Conservation (phyloP, 129 eudicot genomes). For the Flaveria robusta region DNA sequence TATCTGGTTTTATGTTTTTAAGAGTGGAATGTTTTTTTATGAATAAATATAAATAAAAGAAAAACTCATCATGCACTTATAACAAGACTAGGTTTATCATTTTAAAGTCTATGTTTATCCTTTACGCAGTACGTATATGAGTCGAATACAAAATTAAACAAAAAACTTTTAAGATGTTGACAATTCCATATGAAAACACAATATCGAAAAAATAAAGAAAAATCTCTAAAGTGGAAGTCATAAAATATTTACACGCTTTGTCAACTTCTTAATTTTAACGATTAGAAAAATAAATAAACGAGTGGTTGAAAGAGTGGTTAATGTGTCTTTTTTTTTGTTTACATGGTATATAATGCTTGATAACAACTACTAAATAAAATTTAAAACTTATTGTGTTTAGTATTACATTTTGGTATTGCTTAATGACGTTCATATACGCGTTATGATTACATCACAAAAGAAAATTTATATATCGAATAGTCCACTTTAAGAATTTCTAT, state of each 20-base stretch:
- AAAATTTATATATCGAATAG: neutral
- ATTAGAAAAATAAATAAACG: neutral
- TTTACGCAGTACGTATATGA: too few species aligned
- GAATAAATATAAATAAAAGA: too few species aligned
- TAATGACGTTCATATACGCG: neutral
- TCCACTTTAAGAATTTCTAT: neutral
- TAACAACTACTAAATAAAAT: neutral
- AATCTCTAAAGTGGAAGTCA: neutral
- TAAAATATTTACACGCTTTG: neutral
- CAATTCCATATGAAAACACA: neutral
- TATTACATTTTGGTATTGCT: neutral
- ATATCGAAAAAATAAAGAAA: neutral
- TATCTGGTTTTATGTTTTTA: neutral
- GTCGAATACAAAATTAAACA: too few species aligned
- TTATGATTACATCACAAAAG: neutral
- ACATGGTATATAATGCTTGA: too few species aligned
- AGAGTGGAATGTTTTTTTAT: neutral
- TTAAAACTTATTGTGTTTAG: neutral
- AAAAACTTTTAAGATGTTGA: neutral
- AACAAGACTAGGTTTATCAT: too few species aligned
- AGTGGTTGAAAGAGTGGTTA: constrained; percentile 30
- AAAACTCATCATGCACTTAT: too few species aligned
- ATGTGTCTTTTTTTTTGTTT: constrained; percentile 3
- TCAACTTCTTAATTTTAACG: neutral
- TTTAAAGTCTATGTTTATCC: too few species aligned